Conservation (phyloP, 768 basidiomycete species). For the Strobilomyces dryophilus region DNA sequence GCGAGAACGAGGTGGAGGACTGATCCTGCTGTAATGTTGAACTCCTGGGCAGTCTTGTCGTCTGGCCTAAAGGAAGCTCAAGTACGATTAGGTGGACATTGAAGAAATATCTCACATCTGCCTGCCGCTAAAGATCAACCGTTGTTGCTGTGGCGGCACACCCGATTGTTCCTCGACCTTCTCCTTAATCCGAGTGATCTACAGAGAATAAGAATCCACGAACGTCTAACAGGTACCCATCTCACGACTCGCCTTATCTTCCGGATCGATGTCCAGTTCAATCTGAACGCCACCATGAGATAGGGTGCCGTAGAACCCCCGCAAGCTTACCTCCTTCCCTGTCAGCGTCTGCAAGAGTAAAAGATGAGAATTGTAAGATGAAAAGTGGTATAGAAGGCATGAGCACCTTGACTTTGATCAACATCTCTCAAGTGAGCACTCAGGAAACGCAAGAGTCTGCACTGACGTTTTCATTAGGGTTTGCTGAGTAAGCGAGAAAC, state of each 20-base stretch:
- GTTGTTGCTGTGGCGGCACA: slow-evolving; percentile 93
- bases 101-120: slow-evolving; percentile 66
- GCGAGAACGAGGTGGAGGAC: slow-evolving; percentile 94
- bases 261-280: slow-evolving; percentile 90
- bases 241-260: slow-evolving; percentile 63
- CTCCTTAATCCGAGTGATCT: slow-evolving; percentile 96
- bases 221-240: not conserved
- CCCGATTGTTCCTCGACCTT: slow-evolving; percentile 98
- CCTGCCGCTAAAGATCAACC: slow-evolving; percentile 87
- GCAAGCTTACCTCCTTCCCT: slow-evolving; percentile 79
- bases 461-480: too few relatives aligned
- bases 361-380: not conserved
- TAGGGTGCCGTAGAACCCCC: not conserved
- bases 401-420: slow-evolving; percentile 26
- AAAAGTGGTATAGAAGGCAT: not conserved
- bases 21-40: slow-evolving; percentile 79
- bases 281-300: slow-evolving; percentile 47
- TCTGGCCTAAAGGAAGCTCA: slow-evolving; percentile 58
- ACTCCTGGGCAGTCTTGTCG: slow-evolving; percentile 84
- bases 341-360: slow-evolving; percentile 47
- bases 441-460: not conserved
- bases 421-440: slow-evolving; percentile 16
- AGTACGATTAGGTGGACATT: not conserved
- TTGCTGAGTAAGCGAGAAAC: too few relatives aligned
- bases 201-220: slow-evolving; percentile 4